phyloP scores from a whole-genome alignment of 768 basidiomycete genomes.

The Mycena kentingensis region DNA sequence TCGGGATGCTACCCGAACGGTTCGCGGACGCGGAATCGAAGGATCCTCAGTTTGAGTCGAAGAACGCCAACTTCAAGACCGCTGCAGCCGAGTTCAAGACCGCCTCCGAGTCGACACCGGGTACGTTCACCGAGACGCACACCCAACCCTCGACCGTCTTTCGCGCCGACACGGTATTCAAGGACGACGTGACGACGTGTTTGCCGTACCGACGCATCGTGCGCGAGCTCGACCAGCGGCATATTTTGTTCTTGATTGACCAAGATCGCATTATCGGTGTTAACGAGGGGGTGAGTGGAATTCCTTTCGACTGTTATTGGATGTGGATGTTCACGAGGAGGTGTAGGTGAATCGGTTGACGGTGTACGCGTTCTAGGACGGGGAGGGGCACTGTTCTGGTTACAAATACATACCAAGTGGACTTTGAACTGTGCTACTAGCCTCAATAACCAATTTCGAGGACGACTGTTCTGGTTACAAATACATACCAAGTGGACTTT shows the following conservation, averaged over 20 bases:
- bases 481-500: too few species aligned
- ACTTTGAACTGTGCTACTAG: too few species aligned
- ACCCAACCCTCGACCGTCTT: constrained; percentile 2
- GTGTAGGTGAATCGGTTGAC: constrained; percentile 4
- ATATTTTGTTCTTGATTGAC: constrained; percentile 8
- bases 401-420: too few species aligned
- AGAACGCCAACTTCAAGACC: not conserved
- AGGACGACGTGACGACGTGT: constrained; percentile 1
- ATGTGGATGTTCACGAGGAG: not conserved
- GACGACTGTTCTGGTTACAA: too few species aligned
- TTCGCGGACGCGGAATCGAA: not conserved
- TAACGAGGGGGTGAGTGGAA: constrained; percentile 3
- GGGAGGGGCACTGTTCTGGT: too few species aligned
- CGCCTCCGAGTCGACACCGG: not conserved
- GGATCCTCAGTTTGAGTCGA: not conserved
- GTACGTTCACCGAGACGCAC: not conserved
- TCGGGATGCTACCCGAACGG: constrained; percentile 5
- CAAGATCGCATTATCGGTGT: constrained; percentile 12
- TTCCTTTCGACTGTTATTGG: not conserved
- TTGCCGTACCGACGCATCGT: constrained; percentile 7
- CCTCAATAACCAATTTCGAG: too few species aligned
- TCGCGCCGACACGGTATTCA: not conserved
- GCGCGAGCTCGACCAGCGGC: not conserved
- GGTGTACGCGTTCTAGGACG: constrained; percentile 6
- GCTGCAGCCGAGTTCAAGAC: too few species aligned